Evolutionary conservation across 352 stramenopile species (phyloP).

Genomic region (Salisapilia sapeloensis): DNA sequence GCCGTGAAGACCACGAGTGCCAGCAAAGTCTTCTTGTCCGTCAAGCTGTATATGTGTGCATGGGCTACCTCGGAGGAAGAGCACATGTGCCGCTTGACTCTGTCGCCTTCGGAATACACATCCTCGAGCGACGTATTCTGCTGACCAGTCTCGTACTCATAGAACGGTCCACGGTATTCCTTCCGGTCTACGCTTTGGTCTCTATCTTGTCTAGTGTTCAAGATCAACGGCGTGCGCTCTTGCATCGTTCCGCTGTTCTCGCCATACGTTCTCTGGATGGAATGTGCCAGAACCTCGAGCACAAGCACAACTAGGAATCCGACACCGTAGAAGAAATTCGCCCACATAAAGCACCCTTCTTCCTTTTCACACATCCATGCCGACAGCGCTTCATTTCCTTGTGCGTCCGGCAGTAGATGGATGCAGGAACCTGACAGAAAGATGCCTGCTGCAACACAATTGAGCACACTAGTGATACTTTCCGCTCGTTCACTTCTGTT

Average conservation of each 20-base stretch:
- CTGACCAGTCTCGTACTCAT: too few species aligned
- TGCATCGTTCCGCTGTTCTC: neutral
- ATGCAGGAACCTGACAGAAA: constrained; percentile 68
- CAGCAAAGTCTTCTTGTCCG: constrained; percentile 37
- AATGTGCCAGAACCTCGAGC: constrained; percentile 49
- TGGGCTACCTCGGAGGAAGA: constrained; percentile 15
- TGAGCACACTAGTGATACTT: constrained; percentile 33
- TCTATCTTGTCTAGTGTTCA: too few species aligned
- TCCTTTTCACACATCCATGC: constrained; percentile 19
- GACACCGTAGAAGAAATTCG: constrained; percentile 65
- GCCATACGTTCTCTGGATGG: constrained; percentile 16
- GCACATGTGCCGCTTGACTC: constrained; percentile 1
- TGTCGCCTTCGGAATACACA: neutral
- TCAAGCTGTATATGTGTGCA: constrained; percentile 42
- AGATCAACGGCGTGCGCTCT: constrained; percentile 12
- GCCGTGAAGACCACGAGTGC: constrained; percentile 63
- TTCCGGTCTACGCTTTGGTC: too few species aligned
- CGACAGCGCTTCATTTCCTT: constrained; percentile 37
- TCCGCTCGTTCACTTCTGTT: constrained; percentile 14
- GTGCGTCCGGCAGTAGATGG: constrained; percentile 61
- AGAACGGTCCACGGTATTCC: too few species aligned
- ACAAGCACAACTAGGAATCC: constrained; percentile 64
- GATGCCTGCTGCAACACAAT: constrained; percentile 67
- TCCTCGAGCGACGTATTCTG: constrained; percentile 2
- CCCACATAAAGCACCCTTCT: constrained; percentile 43